Evolutionary conservation across 768 basidiomycete species (phyloP).

Genomic region (Rhizopogon vulgaris): DNA sequence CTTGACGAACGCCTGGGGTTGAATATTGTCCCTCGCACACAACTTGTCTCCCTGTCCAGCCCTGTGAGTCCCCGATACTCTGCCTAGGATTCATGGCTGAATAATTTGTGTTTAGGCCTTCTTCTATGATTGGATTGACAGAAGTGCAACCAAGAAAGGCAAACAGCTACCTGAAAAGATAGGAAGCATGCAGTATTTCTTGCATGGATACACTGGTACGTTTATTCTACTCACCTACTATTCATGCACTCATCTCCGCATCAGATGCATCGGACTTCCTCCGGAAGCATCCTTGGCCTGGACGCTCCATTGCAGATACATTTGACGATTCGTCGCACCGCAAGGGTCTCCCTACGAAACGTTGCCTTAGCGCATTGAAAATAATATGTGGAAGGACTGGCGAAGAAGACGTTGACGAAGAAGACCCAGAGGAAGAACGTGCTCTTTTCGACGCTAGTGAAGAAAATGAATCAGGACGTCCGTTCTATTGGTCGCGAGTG

Average conservation of each 20-base stretch:
- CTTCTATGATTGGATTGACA: conserved; percentile 89
- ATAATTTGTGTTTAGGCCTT: conserved; percentile 51
- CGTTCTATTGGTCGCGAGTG: conserved; percentile 78
- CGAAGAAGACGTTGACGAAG: conserved; percentile 65
- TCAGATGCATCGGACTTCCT: conserved; percentile 85
- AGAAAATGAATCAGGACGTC: conserved; percentile 43
- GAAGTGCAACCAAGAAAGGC: conserved; percentile 76
- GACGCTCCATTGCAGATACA: conserved; percentile 75
- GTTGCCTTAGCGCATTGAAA: conserved; percentile 60
- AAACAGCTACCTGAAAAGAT: conserved; percentile 83
- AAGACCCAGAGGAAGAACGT: conserved; percentile 70
- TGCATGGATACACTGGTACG: conserved; percentile 74
- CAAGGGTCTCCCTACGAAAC: conserved; percentile 62
- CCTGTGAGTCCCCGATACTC: conserved; percentile 31
- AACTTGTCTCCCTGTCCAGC: conserved; percentile 77
- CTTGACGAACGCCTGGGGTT: conserved; percentile 69
- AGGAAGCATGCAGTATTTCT: conserved; percentile 85
- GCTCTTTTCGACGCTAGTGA: conserved; percentile 59
- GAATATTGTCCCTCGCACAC: conserved; percentile 81
- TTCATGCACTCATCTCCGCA: neutral
- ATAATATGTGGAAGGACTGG: conserved; percentile 85
- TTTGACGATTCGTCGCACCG: conserved; percentile 82
- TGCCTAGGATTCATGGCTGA: neutral
- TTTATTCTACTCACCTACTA: neutral
- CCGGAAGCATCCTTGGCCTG: conserved; percentile 83